Evolutionary conservation across 1,139 yeast genomes (phyloP).

Genomic region (Suhomyces bokatorum): DNA sequence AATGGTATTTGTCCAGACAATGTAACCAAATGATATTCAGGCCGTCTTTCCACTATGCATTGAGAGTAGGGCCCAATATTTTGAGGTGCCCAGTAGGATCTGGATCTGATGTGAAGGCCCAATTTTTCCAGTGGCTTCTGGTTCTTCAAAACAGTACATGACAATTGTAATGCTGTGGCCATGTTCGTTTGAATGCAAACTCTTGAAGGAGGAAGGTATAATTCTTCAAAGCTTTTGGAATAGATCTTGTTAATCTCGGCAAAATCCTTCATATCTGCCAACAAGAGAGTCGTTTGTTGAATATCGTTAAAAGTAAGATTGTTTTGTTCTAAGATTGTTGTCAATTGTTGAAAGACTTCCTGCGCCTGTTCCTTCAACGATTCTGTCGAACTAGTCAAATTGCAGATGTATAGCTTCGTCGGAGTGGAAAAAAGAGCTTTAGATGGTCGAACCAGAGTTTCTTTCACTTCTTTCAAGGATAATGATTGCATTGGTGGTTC

Average conservation of each 20-base stretch:
- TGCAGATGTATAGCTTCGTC: conserved; percentile 50
- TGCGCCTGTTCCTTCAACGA: conserved; percentile 44
- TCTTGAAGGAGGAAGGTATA: conserved; percentile 80
- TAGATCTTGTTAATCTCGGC: conserved; percentile 61
- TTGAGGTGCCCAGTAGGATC: conserved; percentile 98
- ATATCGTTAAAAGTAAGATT: conserved; percentile 39
- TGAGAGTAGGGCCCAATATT: conserved; percentile 98
- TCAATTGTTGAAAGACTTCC: conserved; percentile 50
- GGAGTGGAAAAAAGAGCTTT: conserved; percentile 6
- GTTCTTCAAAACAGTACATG: conserved; percentile 49
- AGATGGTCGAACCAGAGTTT: neutral
- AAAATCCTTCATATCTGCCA: conserved; percentile 67
- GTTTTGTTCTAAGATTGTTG: conserved; percentile 27
- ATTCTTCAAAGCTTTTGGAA: conserved; percentile 50
- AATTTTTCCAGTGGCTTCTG: conserved; percentile 33
- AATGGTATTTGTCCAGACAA: conserved; percentile 95
- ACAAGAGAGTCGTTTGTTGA: conserved; percentile 59
- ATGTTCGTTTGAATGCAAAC: conserved; percentile 71
- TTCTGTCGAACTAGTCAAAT: conserved; percentile 36
- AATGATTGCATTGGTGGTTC: neutral
- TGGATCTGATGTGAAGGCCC: conserved; percentile 87
- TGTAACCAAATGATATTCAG: conserved; percentile 49
- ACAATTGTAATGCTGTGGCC: conserved; percentile 52
- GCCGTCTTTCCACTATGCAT: conserved; percentile 50
- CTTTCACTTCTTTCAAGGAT: neutral